Evolutionary conservation across 495 filamentous ascomycete species (phyloP).

Genomic region (Gamarada debralockiae): DNA sequence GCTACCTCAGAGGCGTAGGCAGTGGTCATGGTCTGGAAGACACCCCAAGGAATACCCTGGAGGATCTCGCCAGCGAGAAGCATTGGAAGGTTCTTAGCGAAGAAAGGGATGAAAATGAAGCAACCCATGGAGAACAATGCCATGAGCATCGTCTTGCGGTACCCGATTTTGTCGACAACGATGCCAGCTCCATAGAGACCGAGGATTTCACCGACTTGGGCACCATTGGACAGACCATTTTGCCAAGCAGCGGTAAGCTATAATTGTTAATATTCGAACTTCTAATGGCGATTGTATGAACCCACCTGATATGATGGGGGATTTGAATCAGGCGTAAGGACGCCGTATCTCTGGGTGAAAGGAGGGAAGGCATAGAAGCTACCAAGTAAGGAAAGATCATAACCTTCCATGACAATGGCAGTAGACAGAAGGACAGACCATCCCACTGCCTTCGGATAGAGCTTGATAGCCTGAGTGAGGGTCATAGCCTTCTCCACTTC

Average conservation of each 20-base stretch:
- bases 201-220: conserved; percentile 64
- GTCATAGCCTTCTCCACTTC: conserved; percentile 27
- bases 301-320: background rate
- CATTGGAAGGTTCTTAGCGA: conserved; percentile 54
- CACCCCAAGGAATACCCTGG: conserved; percentile 69
- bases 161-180: conserved; percentile 51
- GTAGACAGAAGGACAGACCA: conserved; percentile 30
- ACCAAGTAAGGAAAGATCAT: conserved; percentile 33
- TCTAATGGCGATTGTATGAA: background rate
- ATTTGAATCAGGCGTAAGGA: background rate
- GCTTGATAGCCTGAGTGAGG: conserved; percentile 22
- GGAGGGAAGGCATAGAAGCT: conserved; percentile 31
- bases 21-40: conserved; percentile 56
- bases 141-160: conserved; percentile 57
- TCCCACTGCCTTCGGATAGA: conserved; percentile 35
- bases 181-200: conserved; percentile 69
- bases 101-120: conserved; percentile 56
- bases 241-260: conserved; percentile 70
- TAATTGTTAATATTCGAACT: conserved; percentile 42
- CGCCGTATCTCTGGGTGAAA: conserved; percentile 24
- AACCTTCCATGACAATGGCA: conserved; percentile 42
- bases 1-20: conserved; percentile 71
- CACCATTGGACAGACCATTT: conserved; percentile 65
- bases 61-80: conserved; percentile 64
- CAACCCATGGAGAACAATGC: conserved; percentile 48